Percentiles rank a stretch among this genome's conserved stretches.
These are phyloP conservation scores for Lathyrus aphaca DNA, from an alignment of 306 rosid species.

Conservation along the genomic window DNA sequence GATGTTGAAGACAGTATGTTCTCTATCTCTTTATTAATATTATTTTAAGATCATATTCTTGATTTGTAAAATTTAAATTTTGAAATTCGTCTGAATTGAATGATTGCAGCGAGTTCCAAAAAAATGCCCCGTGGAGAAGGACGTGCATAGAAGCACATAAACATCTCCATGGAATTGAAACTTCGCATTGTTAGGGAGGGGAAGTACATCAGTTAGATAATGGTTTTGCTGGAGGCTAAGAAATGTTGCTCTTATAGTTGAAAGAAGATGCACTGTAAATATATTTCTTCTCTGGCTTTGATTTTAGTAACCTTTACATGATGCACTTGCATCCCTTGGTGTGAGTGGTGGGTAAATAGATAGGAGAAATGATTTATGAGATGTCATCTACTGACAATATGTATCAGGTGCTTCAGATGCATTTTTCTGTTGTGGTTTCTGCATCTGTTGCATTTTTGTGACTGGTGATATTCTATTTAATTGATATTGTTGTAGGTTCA, in stretches of 20 bases:
- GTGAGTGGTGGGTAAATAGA: slow-evolving; percentile 7
- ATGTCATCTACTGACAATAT: background rate
- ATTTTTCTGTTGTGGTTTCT: background rate
- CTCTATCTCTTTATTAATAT: slow-evolving; percentile 42
- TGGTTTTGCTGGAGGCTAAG: slow-evolving; percentile 2
- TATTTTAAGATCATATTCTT: background rate
- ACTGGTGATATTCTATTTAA: background rate
- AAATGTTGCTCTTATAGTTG: background rate
- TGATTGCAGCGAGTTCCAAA: slow-evolving; percentile 54
- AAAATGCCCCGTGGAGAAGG: slow-evolving; percentile 79
- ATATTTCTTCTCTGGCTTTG: slow-evolving; percentile 42
- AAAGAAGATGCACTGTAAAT: slow-evolving; percentile 29
- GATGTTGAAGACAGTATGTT: slow-evolving; percentile 89
- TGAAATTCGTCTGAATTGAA: background rate
- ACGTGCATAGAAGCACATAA: slow-evolving; percentile 38
- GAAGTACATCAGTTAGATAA: background rate
- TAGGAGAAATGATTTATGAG: background rate
- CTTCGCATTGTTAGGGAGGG: background rate
- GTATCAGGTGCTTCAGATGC: background rate
- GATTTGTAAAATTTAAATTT: background rate
- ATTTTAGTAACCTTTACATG: slow-evolving; percentile 26
- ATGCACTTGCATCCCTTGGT: slow-evolving; percentile 14
- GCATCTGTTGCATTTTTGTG: slow-evolving; percentile 8
- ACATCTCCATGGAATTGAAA: background rate
- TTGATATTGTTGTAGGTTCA: slow-evolving; percentile 2